Evolutionary conservation across 768 basidiomycete genomes (phyloP), one percentile per base, ranked within the genome.

Genomic region (Hygrocybe coccinea): DNA sequence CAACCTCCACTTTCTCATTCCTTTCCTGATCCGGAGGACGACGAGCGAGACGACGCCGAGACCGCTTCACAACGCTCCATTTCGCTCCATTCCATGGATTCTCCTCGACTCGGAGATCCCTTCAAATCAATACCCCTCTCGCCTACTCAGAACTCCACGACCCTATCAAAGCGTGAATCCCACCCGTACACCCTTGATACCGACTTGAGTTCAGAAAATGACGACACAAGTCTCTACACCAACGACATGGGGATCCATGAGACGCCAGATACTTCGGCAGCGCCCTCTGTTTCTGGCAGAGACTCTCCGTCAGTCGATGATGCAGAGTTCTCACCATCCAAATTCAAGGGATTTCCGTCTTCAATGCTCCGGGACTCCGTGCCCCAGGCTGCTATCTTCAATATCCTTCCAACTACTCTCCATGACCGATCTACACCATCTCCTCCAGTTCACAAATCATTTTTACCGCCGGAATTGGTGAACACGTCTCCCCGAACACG

Each of bases 21-120:
- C 3, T 4, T 4, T 29, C 29, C 8, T 29, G 29, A 29, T 3
- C 29, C n/a, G n/a, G n/a, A 29, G 29, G 29, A 29, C 3, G 29
- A 29, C 29, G 29, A 29, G 29, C 29, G 29, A 29, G 29, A 29
- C 29, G 29, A 29, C 29, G 29, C 29, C 29, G 29, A 29, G 4
- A 29, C 29, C 3, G 87, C 89, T 15, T 89, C 87, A 9, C 86
- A 88, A 62, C 82, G 79, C 39, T 91, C 89, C 1, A 86, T 91
- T 29, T 29, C 29, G 3, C 29, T 29, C 29, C 4, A 29, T 50
- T 79, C 87, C 22, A 81, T 91, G 39, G 84, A 83, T 29, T 88
- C 87, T 3, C 79, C 82, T 12, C 66, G 56, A 47, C 88, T 87
- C 5, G 79, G 79, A 43, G 70, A 74, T 29, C 4, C 11, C 17